Conservation (phyloP, 768 basidiomycete species). For the Harrya chromipes region DNA sequence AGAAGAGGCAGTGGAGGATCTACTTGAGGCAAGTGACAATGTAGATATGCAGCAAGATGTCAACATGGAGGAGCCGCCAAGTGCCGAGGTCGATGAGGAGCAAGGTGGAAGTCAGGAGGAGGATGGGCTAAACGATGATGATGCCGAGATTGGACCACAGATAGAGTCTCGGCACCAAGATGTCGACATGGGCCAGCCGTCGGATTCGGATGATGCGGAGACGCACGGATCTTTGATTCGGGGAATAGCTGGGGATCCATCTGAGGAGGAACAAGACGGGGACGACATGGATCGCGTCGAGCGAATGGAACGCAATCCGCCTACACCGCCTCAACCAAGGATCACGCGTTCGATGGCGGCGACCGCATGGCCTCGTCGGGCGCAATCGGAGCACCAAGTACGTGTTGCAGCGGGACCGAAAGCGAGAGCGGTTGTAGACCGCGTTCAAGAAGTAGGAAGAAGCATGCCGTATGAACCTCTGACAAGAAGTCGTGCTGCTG, state of each 20-base stretch:
- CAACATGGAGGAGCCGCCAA: no score
- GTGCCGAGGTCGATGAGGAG: not conserved
- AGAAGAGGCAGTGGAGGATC: constrained; percentile 21
- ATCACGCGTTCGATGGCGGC: constrained; percentile 11
- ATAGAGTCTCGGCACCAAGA: constrained; percentile 9
- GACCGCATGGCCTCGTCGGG: constrained; percentile 1
- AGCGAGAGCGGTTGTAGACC: constrained; percentile 13
- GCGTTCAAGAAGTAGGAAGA: constrained; percentile 3
- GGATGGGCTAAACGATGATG: not conserved
- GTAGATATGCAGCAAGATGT: no score
- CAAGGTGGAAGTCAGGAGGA: not conserved
- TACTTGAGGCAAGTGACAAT: constrained; percentile 12
- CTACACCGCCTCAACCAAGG: not conserved
- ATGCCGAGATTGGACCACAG: not conserved
- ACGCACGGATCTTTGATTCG: constrained; percentile 18
- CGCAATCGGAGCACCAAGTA: constrained; percentile 3
- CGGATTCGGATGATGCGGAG: constrained; percentile 31
- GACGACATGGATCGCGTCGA: constrained; percentile 13
- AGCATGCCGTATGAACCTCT: not conserved
- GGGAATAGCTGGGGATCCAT: not conserved
- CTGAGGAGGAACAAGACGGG: not conserved
- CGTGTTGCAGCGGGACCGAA: not conserved
- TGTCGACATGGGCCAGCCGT: constrained; percentile 9
- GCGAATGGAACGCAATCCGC: constrained; percentile 9
- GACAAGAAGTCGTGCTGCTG: no score